phyloP scores from a whole-genome alignment of 208 protist species.

The Herpetomonas samuelpessoai region DNA sequence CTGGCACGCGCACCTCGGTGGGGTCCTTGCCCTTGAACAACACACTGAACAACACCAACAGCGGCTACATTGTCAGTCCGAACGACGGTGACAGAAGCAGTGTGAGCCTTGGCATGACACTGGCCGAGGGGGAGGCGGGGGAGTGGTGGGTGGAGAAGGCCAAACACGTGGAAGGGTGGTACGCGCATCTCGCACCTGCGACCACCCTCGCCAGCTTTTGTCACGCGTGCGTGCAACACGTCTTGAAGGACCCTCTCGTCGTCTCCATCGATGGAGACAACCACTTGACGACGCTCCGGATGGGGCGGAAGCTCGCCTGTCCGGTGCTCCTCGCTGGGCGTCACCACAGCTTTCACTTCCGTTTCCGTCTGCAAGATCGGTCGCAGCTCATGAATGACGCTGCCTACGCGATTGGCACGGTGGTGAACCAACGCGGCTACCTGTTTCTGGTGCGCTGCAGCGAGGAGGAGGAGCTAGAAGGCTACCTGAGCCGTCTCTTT shows the following conservation, averaged over 20 bases:
- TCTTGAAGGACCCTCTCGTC: slow-evolving; percentile 66
- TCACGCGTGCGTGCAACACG: slow-evolving; percentile 66
- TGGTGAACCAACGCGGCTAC: slow-evolving; percentile 76
- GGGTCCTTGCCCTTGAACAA: not conserved
- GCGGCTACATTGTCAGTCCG: not conserved
- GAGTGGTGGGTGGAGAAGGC: slow-evolving; percentile 71
- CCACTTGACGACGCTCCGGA: slow-evolving; percentile 38
- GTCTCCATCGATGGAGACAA: slow-evolving; percentile 68
- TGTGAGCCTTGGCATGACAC: not conserved
- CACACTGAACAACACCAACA: not conserved
- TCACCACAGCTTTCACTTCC: slow-evolving; percentile 68
- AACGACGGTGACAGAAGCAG: not conserved
- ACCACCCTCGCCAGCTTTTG: slow-evolving; percentile 69
- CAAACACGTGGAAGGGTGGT: slow-evolving; percentile 71
- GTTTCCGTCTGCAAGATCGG: slow-evolving; percentile 45
- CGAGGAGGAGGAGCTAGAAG: slow-evolving; percentile 68
- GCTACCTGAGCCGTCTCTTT: slow-evolving; percentile 62
- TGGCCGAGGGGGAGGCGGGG: slow-evolving; percentile 8
- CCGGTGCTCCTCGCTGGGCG: slow-evolving; percentile 45
- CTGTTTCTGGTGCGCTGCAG: slow-evolving; percentile 61
- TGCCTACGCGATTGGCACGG: slow-evolving; percentile 70
- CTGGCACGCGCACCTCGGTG: not conserved
- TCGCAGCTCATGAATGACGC: slow-evolving; percentile 53
- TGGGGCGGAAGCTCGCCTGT: slow-evolving; percentile 71
- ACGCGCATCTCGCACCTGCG: slow-evolving; percentile 66